Percentiles rank a stretch among this genome's conserved stretches.
Evolutionary conservation across 495 filamentous ascomycete species (phyloP).

Genomic region (Aspergillus funiculosus): DNA sequence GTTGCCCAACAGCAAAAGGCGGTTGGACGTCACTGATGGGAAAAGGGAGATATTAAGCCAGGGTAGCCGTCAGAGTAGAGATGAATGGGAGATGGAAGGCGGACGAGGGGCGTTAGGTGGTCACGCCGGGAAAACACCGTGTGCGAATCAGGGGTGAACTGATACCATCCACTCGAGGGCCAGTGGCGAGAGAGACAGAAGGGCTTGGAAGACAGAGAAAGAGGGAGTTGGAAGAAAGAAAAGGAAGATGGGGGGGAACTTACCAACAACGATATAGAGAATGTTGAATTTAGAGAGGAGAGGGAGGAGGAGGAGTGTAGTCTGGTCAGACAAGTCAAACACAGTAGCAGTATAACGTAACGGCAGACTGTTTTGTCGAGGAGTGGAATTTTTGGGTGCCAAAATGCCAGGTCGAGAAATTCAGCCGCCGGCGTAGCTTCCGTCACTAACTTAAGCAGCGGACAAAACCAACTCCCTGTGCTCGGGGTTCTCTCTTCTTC

Average conservation of each 20-base stretch:
- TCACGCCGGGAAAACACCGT: conserved; percentile 23
- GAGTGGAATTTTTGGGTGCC: conserved; percentile 25
- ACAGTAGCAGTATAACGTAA: too few relatives aligned
- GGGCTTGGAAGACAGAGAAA: conserved; percentile 15
- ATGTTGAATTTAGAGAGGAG: conserved; percentile 17
- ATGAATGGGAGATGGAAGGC: conserved; percentile 21
- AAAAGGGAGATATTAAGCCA: conserved; percentile 1
- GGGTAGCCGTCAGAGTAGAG: conserved; percentile 11
- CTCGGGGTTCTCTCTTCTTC: too few relatives aligned
- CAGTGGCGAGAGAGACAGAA: conserved; percentile 6
- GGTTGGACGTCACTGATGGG: conserved; percentile 4
- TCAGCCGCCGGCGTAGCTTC: conserved; percentile 31
- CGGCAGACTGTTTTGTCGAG: conserved; percentile 21
- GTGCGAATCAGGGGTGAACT: conserved; percentile 22
- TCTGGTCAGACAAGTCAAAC: conserved; percentile 14
- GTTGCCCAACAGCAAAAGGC: not conserved
- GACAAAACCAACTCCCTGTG: conserved; percentile 1
- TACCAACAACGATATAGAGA: conserved; percentile 11
- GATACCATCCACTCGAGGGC: conserved; percentile 9
- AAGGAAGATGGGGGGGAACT: conserved; percentile 6
- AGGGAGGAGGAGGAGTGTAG: conserved; percentile 11
- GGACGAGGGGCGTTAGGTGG: conserved; percentile 22
- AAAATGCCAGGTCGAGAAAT: conserved; percentile 31
- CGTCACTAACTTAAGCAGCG: conserved; percentile 25
- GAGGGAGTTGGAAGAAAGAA: conserved; percentile 4